Conservation (phyloP, 192 early-diverging fungal species). For the Coemansia umbellata region DNA sequence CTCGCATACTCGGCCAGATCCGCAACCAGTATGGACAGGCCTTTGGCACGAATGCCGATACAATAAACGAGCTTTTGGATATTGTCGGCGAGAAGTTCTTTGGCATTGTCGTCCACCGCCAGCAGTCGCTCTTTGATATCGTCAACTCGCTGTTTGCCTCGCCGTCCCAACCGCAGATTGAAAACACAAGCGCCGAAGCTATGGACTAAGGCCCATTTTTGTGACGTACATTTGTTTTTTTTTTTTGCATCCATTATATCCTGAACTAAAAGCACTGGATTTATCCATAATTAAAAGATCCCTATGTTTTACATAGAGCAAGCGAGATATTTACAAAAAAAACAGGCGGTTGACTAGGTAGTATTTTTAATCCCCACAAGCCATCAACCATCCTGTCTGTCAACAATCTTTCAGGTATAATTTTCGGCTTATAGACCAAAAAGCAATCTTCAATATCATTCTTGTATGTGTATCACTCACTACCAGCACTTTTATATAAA, state of each 20-base stretch:
- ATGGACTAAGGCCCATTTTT: conserved; percentile 25
- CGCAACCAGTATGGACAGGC: conserved; percentile 25
- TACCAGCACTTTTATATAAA: no score
- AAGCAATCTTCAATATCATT: no score
- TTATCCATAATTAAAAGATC: no score
- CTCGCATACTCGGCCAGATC: conserved; percentile 20
- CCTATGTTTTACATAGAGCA: no score
- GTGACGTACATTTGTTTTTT: not conserved
- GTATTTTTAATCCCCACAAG: no score
- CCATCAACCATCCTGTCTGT: no score
- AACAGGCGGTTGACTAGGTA: no score
- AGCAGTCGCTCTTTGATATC: conserved; percentile 49
- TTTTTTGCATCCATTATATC: not conserved
- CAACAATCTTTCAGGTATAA: no score
- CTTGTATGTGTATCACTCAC: no score
- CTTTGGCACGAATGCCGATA: conserved; percentile 34
- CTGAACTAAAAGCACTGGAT: no score
- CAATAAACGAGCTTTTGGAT: conserved; percentile 33
- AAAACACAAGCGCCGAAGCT: conserved; percentile 16
- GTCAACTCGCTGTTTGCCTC: conserved; percentile 42
- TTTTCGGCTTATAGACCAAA: no score
- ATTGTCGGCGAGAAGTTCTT: conserved; percentile 42
- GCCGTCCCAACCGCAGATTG: conserved; percentile 26
- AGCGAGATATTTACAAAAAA: no score
- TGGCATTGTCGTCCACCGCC: conserved; percentile 48